phyloP scores from a whole-genome alignment of 1,284 basidiomycete genomes.

The Apiotrichum sp. region DNA sequence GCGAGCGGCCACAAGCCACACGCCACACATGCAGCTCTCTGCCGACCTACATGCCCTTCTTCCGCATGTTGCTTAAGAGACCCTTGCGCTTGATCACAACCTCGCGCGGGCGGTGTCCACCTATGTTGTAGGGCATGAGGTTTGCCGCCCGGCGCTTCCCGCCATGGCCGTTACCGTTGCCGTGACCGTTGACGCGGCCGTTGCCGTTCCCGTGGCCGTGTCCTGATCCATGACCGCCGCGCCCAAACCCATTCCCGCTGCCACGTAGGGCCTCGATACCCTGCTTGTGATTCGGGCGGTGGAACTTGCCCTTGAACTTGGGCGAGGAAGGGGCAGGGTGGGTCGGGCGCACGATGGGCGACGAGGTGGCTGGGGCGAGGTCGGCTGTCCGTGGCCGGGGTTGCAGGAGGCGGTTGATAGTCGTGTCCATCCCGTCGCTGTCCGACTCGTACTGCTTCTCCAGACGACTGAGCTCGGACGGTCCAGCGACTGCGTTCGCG shows the following conservation, averaged over 20 bases:
- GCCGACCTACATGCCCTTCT: background rate
- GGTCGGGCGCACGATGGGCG: slow-evolving; percentile 1
- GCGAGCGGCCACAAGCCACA: too few species aligned
- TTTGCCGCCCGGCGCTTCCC: too few species aligned
- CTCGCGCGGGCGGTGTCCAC: background rate
- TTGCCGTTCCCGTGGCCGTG: background rate
- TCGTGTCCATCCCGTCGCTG: slow-evolving; percentile 1
- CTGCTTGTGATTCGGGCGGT: slow-evolving; percentile 1
- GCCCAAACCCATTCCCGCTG: background rate
- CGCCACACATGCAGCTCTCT: too few species aligned
- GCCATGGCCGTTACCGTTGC: too few species aligned
- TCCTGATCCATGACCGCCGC: background rate
- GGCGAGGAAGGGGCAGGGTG: background rate
- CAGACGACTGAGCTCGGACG: background rate
- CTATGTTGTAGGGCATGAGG: background rate
- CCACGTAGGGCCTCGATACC: background rate
- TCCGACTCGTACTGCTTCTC: slow-evolving; percentile 3
- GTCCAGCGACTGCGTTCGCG: background rate
- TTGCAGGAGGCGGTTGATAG: background rate
- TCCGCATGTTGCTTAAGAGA: slow-evolving; percentile 1
- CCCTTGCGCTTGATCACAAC: background rate
- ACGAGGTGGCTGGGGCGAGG: background rate
- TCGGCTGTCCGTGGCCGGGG: background rate
- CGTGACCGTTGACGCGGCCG: too few species aligned
- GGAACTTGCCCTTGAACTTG: slow-evolving; percentile 5